A percentile compares a stretch with the other conserved stretches of the same genome.
Conservation (phyloP, 2,329 filamentous ascomycete genomes). For the Paraphaeosphaeria sporulosa region DNA sequence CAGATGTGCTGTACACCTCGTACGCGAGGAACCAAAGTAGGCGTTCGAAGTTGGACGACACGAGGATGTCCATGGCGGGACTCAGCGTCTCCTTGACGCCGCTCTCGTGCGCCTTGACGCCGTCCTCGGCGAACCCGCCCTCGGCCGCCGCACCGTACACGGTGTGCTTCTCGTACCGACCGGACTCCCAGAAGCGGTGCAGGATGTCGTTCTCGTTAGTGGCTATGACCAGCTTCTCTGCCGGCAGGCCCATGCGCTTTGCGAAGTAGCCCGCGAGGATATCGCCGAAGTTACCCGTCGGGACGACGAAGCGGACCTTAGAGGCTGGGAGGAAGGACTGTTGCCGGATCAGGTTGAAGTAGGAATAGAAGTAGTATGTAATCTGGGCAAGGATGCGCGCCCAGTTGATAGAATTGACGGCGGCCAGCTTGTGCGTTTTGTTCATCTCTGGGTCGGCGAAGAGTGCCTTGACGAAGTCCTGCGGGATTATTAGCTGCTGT, state of each 20-base stretch:
- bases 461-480: constrained; percentile 92
- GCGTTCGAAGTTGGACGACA: constrained; percentile 95
- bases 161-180: constrained; percentile 86
- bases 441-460: constrained; percentile 89
- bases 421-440: constrained; percentile 80
- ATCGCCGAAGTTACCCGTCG: constrained; percentile 96
- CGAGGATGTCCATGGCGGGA: constrained; percentile 97
- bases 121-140: constrained; percentile 63
- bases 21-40: constrained; percentile 92
- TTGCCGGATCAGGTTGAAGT: constrained; percentile 78
- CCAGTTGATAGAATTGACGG: constrained; percentile 98
- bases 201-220: constrained; percentile 99
- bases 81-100: constrained; percentile 91
- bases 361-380: constrained; percentile 95
- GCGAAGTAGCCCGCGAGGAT: constrained; percentile 95
- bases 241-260: constrained; percentile 84
- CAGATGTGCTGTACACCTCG: constrained; percentile 50
- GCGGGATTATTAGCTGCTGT: constrained; percentile 29
- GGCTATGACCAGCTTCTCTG: constrained; percentile 87
- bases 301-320: constrained; percentile 82
- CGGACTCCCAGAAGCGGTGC: constrained; percentile 91
- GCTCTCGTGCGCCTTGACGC: constrained; percentile 67
- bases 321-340: constrained; percentile 67
- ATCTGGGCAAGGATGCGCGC: constrained; percentile 95
- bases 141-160: constrained; percentile 65